Evolutionary conservation across 1,284 basidiomycete genomes (phyloP).

Genomic region (Porogramme epimiltina): DNA sequence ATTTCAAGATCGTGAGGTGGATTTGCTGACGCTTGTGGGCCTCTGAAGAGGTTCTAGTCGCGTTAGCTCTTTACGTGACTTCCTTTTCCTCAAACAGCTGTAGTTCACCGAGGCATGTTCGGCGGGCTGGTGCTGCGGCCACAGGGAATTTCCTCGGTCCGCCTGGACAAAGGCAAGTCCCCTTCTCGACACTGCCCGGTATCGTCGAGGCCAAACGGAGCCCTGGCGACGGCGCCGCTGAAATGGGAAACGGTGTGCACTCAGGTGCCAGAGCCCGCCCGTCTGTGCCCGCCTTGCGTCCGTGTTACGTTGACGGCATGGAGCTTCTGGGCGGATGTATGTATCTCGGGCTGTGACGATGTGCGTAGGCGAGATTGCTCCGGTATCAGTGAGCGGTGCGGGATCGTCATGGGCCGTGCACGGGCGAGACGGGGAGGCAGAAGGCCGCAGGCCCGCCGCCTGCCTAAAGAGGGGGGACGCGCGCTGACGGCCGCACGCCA

Average conservation of each 20-base stretch:
- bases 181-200: background rate
- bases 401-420: background rate
- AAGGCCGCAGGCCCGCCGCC: background rate
- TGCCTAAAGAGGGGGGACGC: background rate
- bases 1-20: too few species aligned
- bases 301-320: background rate
- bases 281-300: too few species aligned
- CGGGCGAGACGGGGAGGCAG: background rate
- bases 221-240: background rate
- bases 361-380: background rate
- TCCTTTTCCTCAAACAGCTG: too few species aligned
- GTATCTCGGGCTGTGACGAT: background rate
- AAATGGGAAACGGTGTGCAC: too few species aligned
- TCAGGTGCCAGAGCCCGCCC: too few species aligned
- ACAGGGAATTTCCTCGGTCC: background rate
- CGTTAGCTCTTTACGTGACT: too few species aligned
- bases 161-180: background rate
- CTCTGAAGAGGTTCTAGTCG: too few species aligned
- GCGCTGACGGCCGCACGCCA: slow-evolving; percentile 20
- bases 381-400: background rate
- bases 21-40: too few species aligned
- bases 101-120: too few species aligned
- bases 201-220: background rate
- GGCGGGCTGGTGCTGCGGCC: background rate
- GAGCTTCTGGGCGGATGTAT: slow-evolving; percentile 1